These are phyloP conservation scores for Lactuca sativa DNA, from an alignment of 129 eudicot genomes.

Conservation along the genomic window DNA sequence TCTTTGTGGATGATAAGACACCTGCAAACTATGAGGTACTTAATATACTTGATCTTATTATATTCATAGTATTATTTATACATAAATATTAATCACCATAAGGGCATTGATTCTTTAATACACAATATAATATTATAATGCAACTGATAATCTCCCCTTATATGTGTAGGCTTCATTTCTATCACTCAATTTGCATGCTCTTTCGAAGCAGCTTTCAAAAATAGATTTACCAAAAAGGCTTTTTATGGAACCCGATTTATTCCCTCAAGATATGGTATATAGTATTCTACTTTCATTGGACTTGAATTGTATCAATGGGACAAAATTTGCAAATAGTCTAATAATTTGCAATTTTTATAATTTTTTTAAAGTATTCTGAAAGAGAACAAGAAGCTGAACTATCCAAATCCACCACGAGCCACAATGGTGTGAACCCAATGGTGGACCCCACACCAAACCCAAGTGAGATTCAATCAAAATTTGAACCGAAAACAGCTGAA, in stretches of 20 bases:
- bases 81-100: not conserved
- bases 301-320: too few relatives aligned
- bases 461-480: conserved; percentile 17
- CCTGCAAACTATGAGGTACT: conserved; percentile 60
- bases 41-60: not conserved
- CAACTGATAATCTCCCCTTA: not conserved
- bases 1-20: conserved; percentile 53
- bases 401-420: conserved; percentile 22
- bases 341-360: not conserved
- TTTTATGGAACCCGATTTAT: conserved; percentile 63
- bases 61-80: not conserved
- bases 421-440: not conserved
- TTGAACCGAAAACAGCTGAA: conserved; percentile 62
- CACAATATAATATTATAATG: too few relatives aligned
- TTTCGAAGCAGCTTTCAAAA: conserved; percentile 67
- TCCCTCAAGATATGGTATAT: conserved; percentile 52
- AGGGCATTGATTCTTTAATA: not conserved
- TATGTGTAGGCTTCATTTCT: conserved; percentile 65
- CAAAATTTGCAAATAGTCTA: not conserved
- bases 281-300: too few relatives aligned
- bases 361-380: conserved; percentile 30
- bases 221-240: conserved; percentile 61
- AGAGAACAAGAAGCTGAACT: conserved; percentile 22
- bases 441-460: conserved; percentile 7
- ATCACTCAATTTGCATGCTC: conserved; percentile 58